Evolutionary conservation across 345 rosid species (phyloP).

Genomic region (Euclidium syriacum): DNA sequence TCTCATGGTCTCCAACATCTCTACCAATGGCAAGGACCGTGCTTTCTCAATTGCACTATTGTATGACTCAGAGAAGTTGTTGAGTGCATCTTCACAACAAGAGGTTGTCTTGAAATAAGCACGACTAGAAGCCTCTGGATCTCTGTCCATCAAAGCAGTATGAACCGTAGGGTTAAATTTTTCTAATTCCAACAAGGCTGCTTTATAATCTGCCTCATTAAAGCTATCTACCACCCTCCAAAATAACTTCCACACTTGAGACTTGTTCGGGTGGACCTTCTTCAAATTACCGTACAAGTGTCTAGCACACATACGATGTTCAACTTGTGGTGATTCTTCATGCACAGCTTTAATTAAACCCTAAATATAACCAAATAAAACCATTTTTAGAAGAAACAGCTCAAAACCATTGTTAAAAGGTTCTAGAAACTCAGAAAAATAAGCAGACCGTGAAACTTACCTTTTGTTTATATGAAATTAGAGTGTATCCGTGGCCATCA

Average conservation of each 20-base stretch:
- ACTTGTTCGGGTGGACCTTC: not conserved
- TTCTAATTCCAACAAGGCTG: not conserved
- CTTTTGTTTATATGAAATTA: too few relatives aligned
- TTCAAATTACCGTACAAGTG: not conserved
- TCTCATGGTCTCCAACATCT: not conserved
- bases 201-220: too few relatives aligned
- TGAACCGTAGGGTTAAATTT: too few relatives aligned
- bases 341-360: not conserved
- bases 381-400: too few relatives aligned
- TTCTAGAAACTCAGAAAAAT: too few relatives aligned
- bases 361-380: too few relatives aligned
- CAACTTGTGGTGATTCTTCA: not conserved
- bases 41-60: not conserved
- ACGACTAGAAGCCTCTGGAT: not conserved
- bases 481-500: too few relatives aligned
- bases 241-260: not conserved
- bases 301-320: not conserved
- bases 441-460: too few relatives aligned
- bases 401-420: too few relatives aligned
- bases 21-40: not conserved
- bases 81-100: not conserved
- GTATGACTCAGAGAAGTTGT: not conserved
- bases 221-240: not conserved
- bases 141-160: not conserved
- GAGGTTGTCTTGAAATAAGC: not conserved